These are phyloP conservation scores for Alternaria consortialis DNA, from an alignment of 2,329 filamentous ascomycete genomes.

Conservation along the genomic window DNA sequence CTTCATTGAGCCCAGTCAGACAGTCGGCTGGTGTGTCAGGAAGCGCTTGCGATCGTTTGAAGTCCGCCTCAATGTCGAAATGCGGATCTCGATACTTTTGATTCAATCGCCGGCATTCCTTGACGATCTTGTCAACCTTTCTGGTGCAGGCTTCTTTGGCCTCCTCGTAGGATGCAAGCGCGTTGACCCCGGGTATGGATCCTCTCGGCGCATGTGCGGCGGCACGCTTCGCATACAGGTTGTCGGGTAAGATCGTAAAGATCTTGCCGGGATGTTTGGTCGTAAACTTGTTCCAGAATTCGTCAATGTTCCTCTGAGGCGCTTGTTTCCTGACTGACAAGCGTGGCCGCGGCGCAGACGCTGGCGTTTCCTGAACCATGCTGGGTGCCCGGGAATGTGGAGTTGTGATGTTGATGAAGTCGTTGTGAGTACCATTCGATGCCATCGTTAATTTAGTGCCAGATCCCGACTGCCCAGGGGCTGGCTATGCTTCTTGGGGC, in stretches of 20 bases:
- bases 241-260: conserved; percentile 74
- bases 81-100: conserved; percentile 87
- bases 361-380: conserved; percentile 42
- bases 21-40: conserved; percentile 56
- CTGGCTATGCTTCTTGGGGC: conserved; percentile 20
- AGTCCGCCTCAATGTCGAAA: conserved; percentile 83
- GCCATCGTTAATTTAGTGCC: conserved; percentile 43
- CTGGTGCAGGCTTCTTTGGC: conserved; percentile 73
- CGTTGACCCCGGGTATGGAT: conserved; percentile 67
- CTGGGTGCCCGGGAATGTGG: conserved; percentile 49
- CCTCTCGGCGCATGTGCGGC: conserved; percentile 64
- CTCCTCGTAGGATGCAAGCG: conserved; percentile 75
- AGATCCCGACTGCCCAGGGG: conserved; percentile 27
- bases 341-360: conserved; percentile 27
- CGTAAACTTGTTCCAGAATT: conserved; percentile 76
- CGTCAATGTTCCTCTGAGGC: conserved; percentile 73
- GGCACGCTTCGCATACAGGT: conserved; percentile 69
- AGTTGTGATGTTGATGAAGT: conserved; percentile 49
- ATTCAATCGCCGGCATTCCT: conserved; percentile 77
- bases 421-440: conserved; percentile 47
- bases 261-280: conserved; percentile 77
- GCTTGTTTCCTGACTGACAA: conserved; percentile 58
- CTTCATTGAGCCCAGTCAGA: conserved; percentile 58
- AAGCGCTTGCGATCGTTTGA: conserved; percentile 61
- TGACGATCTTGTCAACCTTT: conserved; percentile 66